Percentiles rank a stretch among this genome's conserved stretches.
phyloP scores from a whole-genome alignment of 257 asterid genomes.

The Capsicum rhomboideum region DNA sequence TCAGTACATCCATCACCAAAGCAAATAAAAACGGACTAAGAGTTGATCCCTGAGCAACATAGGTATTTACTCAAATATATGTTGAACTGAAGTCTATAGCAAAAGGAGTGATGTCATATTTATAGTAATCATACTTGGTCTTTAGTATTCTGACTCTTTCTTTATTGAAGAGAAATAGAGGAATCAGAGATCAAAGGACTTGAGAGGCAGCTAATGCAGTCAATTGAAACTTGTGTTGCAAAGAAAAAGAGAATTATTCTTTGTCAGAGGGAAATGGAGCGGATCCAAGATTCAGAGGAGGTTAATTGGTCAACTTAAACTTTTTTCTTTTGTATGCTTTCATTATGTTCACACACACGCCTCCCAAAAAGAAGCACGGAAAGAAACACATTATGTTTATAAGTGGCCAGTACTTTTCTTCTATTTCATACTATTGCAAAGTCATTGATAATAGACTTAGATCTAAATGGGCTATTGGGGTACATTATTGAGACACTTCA shows the following conservation, averaged over 20 bases:
- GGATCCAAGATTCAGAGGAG: constrained; percentile 89
- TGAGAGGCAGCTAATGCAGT: constrained; percentile 97
- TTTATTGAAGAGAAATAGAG: constrained; percentile 73
- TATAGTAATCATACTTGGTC: not conserved
- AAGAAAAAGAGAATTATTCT: constrained; percentile 96
- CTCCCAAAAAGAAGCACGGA: not conserved
- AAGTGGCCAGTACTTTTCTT: not conserved
- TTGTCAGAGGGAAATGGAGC: constrained; percentile 77
- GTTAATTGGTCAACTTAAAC: constrained; percentile 24
- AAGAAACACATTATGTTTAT: not conserved
- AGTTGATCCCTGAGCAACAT: no score
- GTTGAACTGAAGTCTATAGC: not conserved
- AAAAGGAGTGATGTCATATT: not conserved
- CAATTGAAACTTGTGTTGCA: constrained; percentile 83
- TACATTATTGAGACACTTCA: not conserved
- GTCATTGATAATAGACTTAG: not conserved
- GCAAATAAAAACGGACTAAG: no score
- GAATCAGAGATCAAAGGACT: constrained; percentile 85
- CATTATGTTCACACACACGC: not conserved
- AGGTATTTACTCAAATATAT: not conserved
- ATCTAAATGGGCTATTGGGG: not conserved
- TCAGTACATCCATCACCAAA: no score
- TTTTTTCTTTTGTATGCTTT: constrained; percentile 1
- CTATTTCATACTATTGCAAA: not conserved
- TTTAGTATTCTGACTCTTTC: constrained; percentile 4